Base-by-base conservation (phyloP, 129 eudicot genomes). In the Rutidosis leptorrhynchoides region DNA sequence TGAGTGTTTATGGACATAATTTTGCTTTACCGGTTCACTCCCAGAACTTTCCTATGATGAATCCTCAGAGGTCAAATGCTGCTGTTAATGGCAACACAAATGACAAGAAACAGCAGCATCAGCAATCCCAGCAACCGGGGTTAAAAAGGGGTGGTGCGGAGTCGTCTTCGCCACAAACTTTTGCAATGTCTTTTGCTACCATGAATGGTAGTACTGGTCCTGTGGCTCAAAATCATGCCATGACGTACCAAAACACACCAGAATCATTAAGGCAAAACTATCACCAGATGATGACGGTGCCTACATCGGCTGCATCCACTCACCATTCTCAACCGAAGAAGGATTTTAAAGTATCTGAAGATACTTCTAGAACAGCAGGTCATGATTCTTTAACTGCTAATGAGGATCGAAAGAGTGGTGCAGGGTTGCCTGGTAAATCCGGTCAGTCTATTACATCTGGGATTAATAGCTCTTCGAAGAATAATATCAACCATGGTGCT, bases 131-230 rank as follows among this genome's bases (percentile, higher is more conserved):
- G 48, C 95, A 80, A 69, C 78, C 77, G 22, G 59, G 70, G 40
- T 37, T 61, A 26, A 75, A 75, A 68, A 87, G 87, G 65, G 58
- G 77, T 23, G 85, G 87, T 28, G 66, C 53, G 3, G 96, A 87
- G 12, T 75, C 74, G 19, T 35, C 77, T 5, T 71, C 75, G 28
- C 84, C 85, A 5, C 91, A 83, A 46, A 46, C 95, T 22, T 89
- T 89, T 75, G 93, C 95, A 0, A 86, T 94, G 99, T 80, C 96
- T 26, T 94, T 94, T 73, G 90, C 90, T 72, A 77, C 95, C 2
- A 72, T 84, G 48, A 89, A 80, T 73, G 93, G 96, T 32, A 67
- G 91, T 23, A 67, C 85, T 67, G 79, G 87, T 69, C 72, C 81
- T n/a, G 43, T 81, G 81, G 84, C 93, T 3, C 90, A 82, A 21